phyloP scores from a whole-genome alignment of 1,139 yeast species.

The Cylindricascospora bacillispora region DNA sequence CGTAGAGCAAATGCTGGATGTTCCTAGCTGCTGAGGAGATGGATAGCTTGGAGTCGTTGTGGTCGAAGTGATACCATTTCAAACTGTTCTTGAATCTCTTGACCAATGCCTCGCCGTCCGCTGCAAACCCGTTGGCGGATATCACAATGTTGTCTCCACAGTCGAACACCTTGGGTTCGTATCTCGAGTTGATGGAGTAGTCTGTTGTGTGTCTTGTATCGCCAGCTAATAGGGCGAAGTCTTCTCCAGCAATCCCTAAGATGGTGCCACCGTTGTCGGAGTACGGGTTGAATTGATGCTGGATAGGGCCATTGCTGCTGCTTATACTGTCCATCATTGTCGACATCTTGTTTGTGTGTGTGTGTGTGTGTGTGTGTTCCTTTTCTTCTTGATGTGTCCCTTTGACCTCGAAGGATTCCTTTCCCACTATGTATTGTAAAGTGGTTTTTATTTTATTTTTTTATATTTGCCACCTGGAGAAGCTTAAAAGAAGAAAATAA shows the following conservation, averaged over 20 bases:
- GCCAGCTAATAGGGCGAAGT: constrained; percentile 93
- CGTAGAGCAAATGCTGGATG: constrained; percentile 80
- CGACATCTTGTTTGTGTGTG: neutral
- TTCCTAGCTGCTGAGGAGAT: constrained; percentile 76
- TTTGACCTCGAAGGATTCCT: too few relatives aligned
- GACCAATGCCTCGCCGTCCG: constrained; percentile 81
- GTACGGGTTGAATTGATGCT: constrained; percentile 91
- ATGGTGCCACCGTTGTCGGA: constrained; percentile 97
- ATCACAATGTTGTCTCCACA: constrained; percentile 81
- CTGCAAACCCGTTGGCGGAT: constrained; percentile 94
- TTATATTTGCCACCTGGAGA: too few relatives aligned
- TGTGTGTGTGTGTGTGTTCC: too few relatives aligned
- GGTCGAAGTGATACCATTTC: constrained; percentile 90
- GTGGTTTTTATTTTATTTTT: too few relatives aligned
- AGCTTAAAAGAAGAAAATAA: too few relatives aligned
- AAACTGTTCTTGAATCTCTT: constrained; percentile 63
- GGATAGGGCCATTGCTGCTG: constrained; percentile 52
- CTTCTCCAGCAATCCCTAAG: constrained; percentile 94
- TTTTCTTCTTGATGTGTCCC: too few relatives aligned
- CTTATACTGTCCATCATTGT: constrained; percentile 29
- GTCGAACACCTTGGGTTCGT: constrained; percentile 80
- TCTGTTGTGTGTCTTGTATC: constrained; percentile 96
- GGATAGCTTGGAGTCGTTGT: constrained; percentile 53
- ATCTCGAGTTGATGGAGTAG: constrained; percentile 83
- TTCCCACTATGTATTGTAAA: too few relatives aligned